Conservation (phyloP, 1,284 basidiomycete species). For the Apiotrichum gracile region DNA sequence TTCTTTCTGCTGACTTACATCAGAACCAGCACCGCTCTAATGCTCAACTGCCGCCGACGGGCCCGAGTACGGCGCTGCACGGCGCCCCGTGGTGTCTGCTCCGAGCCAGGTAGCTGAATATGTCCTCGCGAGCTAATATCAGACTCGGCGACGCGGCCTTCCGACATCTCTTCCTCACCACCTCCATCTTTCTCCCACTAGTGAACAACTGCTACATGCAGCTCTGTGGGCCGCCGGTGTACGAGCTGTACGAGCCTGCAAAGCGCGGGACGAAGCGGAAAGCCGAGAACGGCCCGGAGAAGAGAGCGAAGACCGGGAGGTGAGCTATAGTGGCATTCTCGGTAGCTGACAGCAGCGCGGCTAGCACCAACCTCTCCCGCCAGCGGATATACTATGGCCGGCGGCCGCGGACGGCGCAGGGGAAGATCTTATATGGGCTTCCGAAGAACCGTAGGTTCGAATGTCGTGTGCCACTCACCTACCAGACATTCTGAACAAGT, state of each 20-base stretch:
- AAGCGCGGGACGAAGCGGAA: conserved; percentile 11
- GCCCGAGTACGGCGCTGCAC: conserved; percentile 21
- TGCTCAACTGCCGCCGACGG: too few relatives aligned
- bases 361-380: neutral
- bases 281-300: neutral
- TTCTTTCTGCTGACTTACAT: too few relatives aligned
- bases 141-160: conserved; percentile 48
- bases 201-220: conserved; percentile 50
- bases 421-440: conserved; percentile 29
- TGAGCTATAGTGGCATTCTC: neutral
- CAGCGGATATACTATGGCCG: conserved; percentile 43
- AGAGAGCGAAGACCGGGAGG: neutral
- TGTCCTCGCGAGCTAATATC: neutral
- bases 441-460: conserved; percentile 32
- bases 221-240: conserved; percentile 47
- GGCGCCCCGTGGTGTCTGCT: conserved; percentile 26
- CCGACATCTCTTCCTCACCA: conserved; percentile 45
- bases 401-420: conserved; percentile 12
- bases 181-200: conserved; percentile 48
- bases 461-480: neutral
- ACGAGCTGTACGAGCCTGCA: conserved; percentile 26
- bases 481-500: conserved; percentile 38
- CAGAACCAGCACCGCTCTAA: too few relatives aligned
- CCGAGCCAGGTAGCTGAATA: conserved; percentile 25
- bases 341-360: conserved; percentile 1